Evolutionary conservation across 805 yeast species (phyloP).

Genomic region (Metschnikowia lunata): DNA sequence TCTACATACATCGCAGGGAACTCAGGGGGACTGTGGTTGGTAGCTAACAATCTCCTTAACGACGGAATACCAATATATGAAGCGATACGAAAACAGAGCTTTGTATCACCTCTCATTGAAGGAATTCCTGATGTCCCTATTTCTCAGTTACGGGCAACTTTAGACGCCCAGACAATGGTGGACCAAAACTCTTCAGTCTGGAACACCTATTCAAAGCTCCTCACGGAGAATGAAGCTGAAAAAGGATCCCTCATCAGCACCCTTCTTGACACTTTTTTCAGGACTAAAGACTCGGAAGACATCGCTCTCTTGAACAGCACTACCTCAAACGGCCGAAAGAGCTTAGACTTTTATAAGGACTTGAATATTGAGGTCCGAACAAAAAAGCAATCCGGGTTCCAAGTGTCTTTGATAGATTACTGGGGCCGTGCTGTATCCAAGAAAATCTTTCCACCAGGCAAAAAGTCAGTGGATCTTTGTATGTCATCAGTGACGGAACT

Average conservation of each 20-base stretch:
- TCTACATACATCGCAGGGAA: slow-evolving; percentile 57
- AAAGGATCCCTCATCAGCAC: slow-evolving; percentile 6
- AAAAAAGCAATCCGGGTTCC: slow-evolving; percentile 50
- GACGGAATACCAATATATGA: slow-evolving; percentile 25
- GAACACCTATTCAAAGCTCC: slow-evolving; percentile 2
- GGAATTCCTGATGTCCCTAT: slow-evolving; percentile 54
- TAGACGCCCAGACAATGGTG: slow-evolving; percentile 46
- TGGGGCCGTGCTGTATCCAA: slow-evolving; percentile 62
- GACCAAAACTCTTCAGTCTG: slow-evolving; percentile 54
- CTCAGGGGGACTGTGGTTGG: slow-evolving; percentile 73
- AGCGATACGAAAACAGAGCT: slow-evolving; percentile 18
- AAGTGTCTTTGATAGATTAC: slow-evolving; percentile 59
- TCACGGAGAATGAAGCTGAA: slow-evolving; percentile 5
- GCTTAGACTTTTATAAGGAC: slow-evolving; percentile 41
- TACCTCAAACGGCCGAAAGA: slow-evolving; percentile 1
- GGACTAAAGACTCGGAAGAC: neutral
- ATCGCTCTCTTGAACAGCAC: neutral
- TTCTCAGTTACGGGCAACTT: slow-evolving; percentile 11
- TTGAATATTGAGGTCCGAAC: slow-evolving; percentile 52
- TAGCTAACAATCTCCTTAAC: slow-evolving; percentile 40
- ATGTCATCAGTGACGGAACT: slow-evolving; percentile 32
- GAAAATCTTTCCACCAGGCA: slow-evolving; percentile 36
- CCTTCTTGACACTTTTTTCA: slow-evolving; percentile 8
- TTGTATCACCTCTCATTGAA: slow-evolving; percentile 45
- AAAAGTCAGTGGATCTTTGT: slow-evolving; percentile 34